Evolutionary conservation across 805 yeast species (phyloP), one percentile per base, ranked within the genome.

Genomic region (Wickerhamiella vanderwaltii): DNA sequence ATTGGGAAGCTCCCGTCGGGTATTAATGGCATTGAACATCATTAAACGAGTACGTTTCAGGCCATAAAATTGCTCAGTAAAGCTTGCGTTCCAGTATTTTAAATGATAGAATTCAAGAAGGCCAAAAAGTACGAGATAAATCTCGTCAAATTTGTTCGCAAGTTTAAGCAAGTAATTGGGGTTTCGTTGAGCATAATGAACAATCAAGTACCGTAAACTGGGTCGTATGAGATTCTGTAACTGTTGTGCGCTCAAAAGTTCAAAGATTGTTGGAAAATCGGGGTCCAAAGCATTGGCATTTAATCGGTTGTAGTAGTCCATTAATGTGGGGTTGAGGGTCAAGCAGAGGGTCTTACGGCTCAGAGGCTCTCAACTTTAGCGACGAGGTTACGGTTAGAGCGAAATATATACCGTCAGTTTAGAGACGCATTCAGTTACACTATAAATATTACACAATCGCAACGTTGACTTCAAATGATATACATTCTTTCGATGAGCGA

Each of bases 61-160:
- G 1, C 96, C 97, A 55, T 88, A 88, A 56, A 88, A 88, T 55
- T 82, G 81, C 58, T 88, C 96, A 0, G 94, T 84, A 53, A 88
- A 84, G 2, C 91, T 74, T 0, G 93, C 74, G 52, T 83, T 87
- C 84, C 91, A 82, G 37, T 67, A 66, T 39, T 64, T 70, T 37
- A 88, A 58, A 50, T 78, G 82, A 47, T 71, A 68, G 66, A 75
- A 75, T 58, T 91, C 96, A 1, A 88, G 62, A 3, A 70, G 44
- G 0, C 81, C 75, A 52, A 87, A 64, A 2, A 79, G 46, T 2
- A 72, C 45, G 3, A 79, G 57, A 51, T 79, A 79, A 28, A 85
- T 53, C 63, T 84, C 95, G 57, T 88, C 95, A 54, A 81, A 86
- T 33, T 66, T 64, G 51, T 80, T 75, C 20, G 84, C 73, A 3